Evolutionary conservation across 805 yeast species (phyloP).

Genomic region (Candida multigemmis): DNA sequence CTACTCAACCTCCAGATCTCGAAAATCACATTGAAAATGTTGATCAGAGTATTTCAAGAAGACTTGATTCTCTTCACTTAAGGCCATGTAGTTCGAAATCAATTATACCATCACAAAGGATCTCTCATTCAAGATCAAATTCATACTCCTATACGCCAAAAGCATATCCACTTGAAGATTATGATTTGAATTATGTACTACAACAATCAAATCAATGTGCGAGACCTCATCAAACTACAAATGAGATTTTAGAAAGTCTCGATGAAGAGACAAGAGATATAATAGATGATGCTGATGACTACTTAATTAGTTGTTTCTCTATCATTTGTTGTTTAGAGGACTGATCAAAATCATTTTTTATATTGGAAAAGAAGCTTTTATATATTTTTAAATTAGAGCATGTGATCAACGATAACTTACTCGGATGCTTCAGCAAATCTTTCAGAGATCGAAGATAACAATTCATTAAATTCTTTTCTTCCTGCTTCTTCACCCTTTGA

Average conservation of each 20-base stretch:
- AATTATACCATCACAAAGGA: constrained; percentile 4
- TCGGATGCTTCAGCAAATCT: constrained; percentile 94
- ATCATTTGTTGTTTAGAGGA: not conserved
- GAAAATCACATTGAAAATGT: constrained; percentile 1
- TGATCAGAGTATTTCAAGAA: too few species aligned
- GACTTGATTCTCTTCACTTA: too few species aligned
- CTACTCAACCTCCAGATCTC: not conserved
- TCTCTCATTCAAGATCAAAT: constrained; percentile 2
- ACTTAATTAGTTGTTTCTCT: constrained; percentile 8
- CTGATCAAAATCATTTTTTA: not conserved
- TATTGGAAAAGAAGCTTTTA: not conserved
- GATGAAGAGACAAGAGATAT: constrained; percentile 10
- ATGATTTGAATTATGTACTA: constrained; percentile 9
- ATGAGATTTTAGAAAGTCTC: constrained; percentile 5
- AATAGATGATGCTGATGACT: constrained; percentile 11
- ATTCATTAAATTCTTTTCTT: constrained; percentile 65
- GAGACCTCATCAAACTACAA: too few species aligned
- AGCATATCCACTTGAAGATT: constrained; percentile 11
- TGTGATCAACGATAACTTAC: constrained; percentile 25
- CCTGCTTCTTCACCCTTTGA: constrained; percentile 78
- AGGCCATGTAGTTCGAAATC: constrained; percentile 11
- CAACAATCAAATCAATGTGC: too few species aligned
- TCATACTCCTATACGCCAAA: constrained; percentile 15
- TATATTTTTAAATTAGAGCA: constrained; percentile 2
- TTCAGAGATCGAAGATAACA: constrained; percentile 70